These are phyloP conservation scores for Lepiota brunneoincarnata DNA, from an alignment of 768 basidiomycete genomes.

Conservation along the genomic window DNA sequence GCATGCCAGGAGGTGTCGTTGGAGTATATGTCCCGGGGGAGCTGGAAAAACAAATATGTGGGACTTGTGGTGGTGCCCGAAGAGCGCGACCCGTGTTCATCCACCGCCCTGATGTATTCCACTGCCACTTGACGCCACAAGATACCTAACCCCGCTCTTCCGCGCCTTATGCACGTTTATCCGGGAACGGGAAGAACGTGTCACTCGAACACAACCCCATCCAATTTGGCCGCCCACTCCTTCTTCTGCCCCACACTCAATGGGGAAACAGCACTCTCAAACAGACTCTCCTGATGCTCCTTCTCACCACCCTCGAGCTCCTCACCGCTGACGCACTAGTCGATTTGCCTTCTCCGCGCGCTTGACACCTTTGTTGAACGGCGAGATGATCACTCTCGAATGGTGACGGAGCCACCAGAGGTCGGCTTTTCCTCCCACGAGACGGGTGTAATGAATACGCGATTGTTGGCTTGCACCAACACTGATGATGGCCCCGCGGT, in stretches of 20 bases:
- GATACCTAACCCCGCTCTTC: too few species aligned
- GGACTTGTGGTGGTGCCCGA: too few species aligned
- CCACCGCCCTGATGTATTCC: slow-evolving; percentile 95
- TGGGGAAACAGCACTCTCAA: slow-evolving; percentile 66
- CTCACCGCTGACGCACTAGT: slow-evolving; percentile 92
- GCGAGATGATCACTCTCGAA: slow-evolving; percentile 84
- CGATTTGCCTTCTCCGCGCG: slow-evolving; percentile 97
- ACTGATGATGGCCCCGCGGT: too few species aligned
- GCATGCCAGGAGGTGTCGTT: too few species aligned
- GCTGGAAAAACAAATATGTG: too few species aligned
- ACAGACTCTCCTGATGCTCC: slow-evolving; percentile 86
- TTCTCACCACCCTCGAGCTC: slow-evolving; percentile 86
- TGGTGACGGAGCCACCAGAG: slow-evolving; percentile 99
- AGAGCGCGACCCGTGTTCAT: too few species aligned
- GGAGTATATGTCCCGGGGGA: too few species aligned
- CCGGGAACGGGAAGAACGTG: slow-evolving; percentile 99
- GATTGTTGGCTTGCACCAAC: slow-evolving; percentile 98
- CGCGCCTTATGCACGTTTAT: slow-evolving; percentile 96
- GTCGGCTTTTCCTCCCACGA: slow-evolving; percentile 97
- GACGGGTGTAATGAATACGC: slow-evolving; percentile 97
- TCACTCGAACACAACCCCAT: slow-evolving; percentile 94
- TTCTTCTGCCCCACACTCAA: slow-evolving; percentile 78
- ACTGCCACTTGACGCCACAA: slow-evolving; percentile 94
- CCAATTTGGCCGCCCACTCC: slow-evolving; percentile 70
- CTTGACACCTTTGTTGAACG: slow-evolving; percentile 97